Conservation (phyloP, 1,139 yeast genomes). For the Blastobotrys serpentis region DNA sequence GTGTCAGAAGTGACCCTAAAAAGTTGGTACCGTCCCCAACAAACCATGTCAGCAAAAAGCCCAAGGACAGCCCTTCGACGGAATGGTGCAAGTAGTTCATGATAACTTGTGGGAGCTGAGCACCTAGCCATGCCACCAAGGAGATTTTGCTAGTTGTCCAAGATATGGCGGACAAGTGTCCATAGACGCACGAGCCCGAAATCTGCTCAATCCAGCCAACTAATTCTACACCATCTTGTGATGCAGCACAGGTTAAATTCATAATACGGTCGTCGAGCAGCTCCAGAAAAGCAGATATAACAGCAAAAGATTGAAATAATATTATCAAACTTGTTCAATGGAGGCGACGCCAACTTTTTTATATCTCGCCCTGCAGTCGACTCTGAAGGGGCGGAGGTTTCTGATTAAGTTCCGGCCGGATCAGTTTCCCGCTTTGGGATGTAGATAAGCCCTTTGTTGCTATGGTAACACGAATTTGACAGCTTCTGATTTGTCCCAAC, state of each 20-base stretch:
- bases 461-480: background rate
- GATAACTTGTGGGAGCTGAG: slow-evolving; percentile 83
- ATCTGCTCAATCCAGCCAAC: slow-evolving; percentile 33
- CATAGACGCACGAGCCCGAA: slow-evolving; percentile 37
- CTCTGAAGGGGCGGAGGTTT: background rate
- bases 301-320: background rate
- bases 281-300: too few species aligned
- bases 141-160: slow-evolving; percentile 50
- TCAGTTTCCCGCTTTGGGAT: background rate
- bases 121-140: slow-evolving; percentile 72
- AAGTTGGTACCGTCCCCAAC: slow-evolving; percentile 81
- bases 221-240: slow-evolving; percentile 27
- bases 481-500: slow-evolving; percentile 1
- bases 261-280: too few species aligned
- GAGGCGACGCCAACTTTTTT: background rate
- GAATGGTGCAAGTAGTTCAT: slow-evolving; percentile 73
- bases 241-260: slow-evolving; percentile 17
- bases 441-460: background rate
- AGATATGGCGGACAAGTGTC: slow-evolving; percentile 31
- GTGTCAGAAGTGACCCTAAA: slow-evolving; percentile 74
- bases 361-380: background rate
- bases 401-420: background rate
- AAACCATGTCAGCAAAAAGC: slow-evolving; percentile 75
- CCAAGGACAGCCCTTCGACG: slow-evolving; percentile 83
- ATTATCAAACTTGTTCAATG: background rate